These are phyloP conservation scores for Diaporthe amygdali DNA, from an alignment of 2,329 filamentous ascomycete species.

Conservation along the genomic window DNA sequence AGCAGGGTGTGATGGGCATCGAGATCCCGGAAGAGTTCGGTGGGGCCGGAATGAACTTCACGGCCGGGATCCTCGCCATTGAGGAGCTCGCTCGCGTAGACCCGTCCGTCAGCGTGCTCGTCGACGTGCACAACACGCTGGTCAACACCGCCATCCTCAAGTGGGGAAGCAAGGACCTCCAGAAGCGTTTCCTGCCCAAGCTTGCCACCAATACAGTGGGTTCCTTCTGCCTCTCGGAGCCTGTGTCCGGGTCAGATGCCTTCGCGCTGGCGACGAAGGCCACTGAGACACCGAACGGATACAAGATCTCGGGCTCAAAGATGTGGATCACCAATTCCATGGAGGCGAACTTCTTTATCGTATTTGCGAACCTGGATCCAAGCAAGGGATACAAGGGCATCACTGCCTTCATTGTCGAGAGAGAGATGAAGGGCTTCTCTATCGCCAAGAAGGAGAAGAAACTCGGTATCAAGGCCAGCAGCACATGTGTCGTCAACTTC, in stretches of 20 bases:
- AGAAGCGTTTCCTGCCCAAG: constrained; percentile 88
- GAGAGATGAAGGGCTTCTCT: constrained; percentile 84
- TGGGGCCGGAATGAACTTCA: constrained; percentile 99
- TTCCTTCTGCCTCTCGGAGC: constrained; percentile 92
- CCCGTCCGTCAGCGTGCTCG: constrained; percentile 91
- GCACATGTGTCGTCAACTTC: constrained; percentile 96
- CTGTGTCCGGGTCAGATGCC: constrained; percentile 90
- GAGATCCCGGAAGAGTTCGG: constrained; percentile 98
- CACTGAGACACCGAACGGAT: constrained; percentile 80
- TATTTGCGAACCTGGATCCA: constrained; percentile 94
- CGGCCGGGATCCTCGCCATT: constrained; percentile 91
- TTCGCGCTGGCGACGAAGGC: constrained; percentile 95
- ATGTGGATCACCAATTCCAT: constrained; percentile 99
- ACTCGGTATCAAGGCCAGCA: constrained; percentile 93
- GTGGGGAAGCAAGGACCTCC: constrained; percentile 76
- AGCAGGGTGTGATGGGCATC: constrained; percentile 96
- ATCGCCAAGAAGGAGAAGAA: constrained; percentile 99
- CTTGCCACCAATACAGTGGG: constrained; percentile 89
- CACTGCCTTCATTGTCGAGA: constrained; percentile 93
- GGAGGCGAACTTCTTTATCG: constrained; percentile 94
- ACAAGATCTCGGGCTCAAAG: constrained; percentile 88
- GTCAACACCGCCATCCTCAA: constrained; percentile 93
- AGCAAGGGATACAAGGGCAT: constrained; percentile 96
- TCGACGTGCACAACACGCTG: constrained; percentile 97
- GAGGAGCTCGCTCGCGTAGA: constrained; percentile 95